These are phyloP conservation scores for Madurella mycetomatis DNA, from an alignment of 2,329 filamentous ascomycete genomes.

Conservation along the genomic window DNA sequence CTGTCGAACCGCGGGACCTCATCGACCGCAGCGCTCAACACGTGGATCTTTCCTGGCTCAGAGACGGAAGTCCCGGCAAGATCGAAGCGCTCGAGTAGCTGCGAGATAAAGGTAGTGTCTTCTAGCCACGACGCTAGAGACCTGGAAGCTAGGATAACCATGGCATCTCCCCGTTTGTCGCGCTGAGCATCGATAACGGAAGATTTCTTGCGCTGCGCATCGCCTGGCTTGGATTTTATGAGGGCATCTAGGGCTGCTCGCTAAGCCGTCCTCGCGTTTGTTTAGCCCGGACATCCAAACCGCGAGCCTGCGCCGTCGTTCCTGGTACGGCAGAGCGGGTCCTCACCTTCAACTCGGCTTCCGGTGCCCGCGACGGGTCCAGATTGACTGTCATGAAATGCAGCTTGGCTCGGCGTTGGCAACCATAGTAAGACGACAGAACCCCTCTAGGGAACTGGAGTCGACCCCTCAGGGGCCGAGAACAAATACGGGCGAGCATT, in stretches of 20 bases:
- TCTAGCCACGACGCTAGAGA: conserved; percentile 46
- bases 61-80: neutral
- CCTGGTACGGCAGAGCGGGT: neutral
- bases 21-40: conserved; percentile 55
- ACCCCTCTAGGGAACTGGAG: neutral
- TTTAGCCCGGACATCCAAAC: neutral
- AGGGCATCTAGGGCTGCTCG: conserved; percentile 10
- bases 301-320: neutral
- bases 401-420: neutral
- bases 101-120: conserved; percentile 36
- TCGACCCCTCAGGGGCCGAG: neutral
- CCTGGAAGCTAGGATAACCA: conserved; percentile 48
- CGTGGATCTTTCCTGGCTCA: conserved; percentile 31
- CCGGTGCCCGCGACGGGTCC: neutral
- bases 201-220: neutral
- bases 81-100: conserved; percentile 26
- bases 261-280: neutral
- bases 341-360: conserved; percentile 11
- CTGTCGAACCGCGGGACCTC: conserved; percentile 39
- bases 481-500: neutral
- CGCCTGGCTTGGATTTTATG: neutral
- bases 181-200: neutral
- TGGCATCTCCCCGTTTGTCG: conserved; percentile 30
- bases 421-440: neutral
- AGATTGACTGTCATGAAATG: conserved; percentile 7